Conservation (phyloP, 2,329 filamentous ascomycete species). For the Waltergamsia citrina region DNA sequence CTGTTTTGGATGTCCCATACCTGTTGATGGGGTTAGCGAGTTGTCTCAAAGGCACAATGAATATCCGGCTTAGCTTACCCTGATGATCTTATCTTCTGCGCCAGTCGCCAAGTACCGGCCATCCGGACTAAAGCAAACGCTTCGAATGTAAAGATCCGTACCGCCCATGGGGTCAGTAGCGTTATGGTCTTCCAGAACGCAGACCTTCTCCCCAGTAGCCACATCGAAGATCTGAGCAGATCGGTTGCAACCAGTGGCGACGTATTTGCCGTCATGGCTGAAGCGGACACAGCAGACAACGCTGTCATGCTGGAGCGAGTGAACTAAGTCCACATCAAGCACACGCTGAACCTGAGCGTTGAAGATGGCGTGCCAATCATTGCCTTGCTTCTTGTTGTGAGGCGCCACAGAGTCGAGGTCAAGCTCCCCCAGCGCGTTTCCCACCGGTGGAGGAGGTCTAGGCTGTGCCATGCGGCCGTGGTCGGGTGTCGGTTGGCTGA, state of each 20-base stretch:
- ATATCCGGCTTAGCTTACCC: slow-evolving; percentile 67
- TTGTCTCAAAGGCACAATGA: no score
- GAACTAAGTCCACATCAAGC: slow-evolving; percentile 87
- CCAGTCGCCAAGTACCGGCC: slow-evolving; percentile 90
- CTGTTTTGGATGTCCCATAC: slow-evolving; percentile 88
- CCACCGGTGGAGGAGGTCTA: slow-evolving; percentile 36
- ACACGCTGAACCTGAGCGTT: slow-evolving; percentile 84
- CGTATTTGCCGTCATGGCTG: slow-evolving; percentile 88
- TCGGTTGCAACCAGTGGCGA: slow-evolving; percentile 93
- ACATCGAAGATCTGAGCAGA: slow-evolving; percentile 99
- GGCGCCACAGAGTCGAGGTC: slow-evolving; percentile 78
- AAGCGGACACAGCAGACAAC: slow-evolving; percentile 98
- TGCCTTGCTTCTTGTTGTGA: slow-evolving; percentile 78
- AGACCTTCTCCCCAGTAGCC: slow-evolving; percentile 74
- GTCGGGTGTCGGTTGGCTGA: slow-evolving; percentile 74
- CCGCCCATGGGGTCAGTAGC: slow-evolving; percentile 63
- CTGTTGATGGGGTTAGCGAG: no score
- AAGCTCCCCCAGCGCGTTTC: slow-evolving; percentile 69
- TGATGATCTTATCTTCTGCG: slow-evolving; percentile 94
- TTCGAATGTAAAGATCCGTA: slow-evolving; percentile 92
- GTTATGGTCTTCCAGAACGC: slow-evolving; percentile 79
- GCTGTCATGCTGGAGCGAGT: slow-evolving; percentile 87
- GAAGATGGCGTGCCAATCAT: slow-evolving; percentile 96
- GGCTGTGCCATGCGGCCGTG: slow-evolving; percentile 46
- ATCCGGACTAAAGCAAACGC: slow-evolving; percentile 97